Evolutionary conservation across 2,329 filamentous ascomycete species (phyloP).

Genomic region (Herpomyces periplanetae): DNA sequence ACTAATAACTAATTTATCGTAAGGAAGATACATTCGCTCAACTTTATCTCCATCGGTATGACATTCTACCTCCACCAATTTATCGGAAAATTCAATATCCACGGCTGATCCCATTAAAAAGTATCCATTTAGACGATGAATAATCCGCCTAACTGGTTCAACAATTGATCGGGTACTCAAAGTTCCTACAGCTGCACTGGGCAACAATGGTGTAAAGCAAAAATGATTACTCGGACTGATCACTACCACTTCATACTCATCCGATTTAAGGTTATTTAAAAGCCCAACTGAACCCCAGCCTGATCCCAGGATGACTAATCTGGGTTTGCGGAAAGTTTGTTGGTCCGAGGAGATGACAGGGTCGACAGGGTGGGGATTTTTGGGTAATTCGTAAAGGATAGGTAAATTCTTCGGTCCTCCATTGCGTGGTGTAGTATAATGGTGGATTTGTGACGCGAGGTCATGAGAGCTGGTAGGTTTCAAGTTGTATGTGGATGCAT

Average conservation of each 20-base stretch:
- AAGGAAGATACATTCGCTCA: conserved; percentile 65
- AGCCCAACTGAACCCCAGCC: conserved; percentile 83
- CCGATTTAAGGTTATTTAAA: conserved; percentile 52
- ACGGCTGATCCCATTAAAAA: conserved; percentile 60
- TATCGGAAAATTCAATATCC: conserved; percentile 62
- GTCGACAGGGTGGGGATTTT: conserved; percentile 49
- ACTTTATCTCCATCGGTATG: conserved; percentile 29
- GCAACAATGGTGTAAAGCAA: conserved; percentile 87
- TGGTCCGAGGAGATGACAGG: conserved; percentile 36
- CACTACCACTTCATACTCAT: conserved; percentile 80
- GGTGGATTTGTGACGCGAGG: conserved; percentile 42
- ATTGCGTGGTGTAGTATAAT: conserved; percentile 31
- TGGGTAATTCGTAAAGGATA: too few species aligned
- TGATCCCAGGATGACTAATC: conserved; percentile 59
- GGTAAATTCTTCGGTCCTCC: conserved; percentile 86
- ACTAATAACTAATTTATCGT: conserved; percentile 75
- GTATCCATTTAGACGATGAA: conserved; percentile 37
- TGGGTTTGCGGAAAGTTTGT: conserved; percentile 47
- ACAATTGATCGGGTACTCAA: conserved; percentile 62
- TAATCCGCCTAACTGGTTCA: conserved; percentile 58
- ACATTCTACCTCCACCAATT: conserved; percentile 47
- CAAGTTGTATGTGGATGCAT: conserved; percentile 58
- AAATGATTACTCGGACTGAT: conserved; percentile 89
- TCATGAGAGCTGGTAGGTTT: conserved; percentile 25
- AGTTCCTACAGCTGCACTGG: conserved; percentile 80